These are phyloP conservation scores for Microdochium trichocladiopsis DNA, from an alignment of 2,329 filamentous ascomycete genomes.

Conservation along the genomic window DNA sequence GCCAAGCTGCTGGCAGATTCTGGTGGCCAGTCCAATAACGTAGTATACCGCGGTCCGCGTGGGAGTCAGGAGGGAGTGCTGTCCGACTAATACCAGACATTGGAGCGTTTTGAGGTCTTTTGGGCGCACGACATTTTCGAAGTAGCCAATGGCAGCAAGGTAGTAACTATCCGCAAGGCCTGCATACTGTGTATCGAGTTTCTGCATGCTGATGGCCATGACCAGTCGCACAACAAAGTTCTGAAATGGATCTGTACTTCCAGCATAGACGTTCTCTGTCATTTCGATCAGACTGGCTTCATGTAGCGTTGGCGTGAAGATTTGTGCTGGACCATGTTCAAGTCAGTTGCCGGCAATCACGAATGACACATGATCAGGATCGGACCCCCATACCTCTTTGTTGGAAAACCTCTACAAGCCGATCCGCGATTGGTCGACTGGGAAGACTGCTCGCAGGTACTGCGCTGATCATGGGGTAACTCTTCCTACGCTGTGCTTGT, in stretches of 20 bases:
- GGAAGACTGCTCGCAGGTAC: conserved; percentile 73
- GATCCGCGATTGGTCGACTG: conserved; percentile 64
- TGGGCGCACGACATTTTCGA: conserved; percentile 76
- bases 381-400: conserved; percentile 60
- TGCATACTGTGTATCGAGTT: conserved; percentile 82
- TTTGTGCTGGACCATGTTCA: conserved; percentile 57
- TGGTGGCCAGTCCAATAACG: conserved; percentile 79
- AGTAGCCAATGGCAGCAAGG: conserved; percentile 75
- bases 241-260: conserved; percentile 70
- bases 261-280: conserved; percentile 73
- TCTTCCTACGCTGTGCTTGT: conserved; percentile 60
- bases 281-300: conserved; percentile 72
- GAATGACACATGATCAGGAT: conserved; percentile 2
- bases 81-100: conserved; percentile 78
- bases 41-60: conserved; percentile 92
- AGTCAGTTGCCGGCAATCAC: conserved; percentile 10
- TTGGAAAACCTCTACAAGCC: conserved; percentile 77
- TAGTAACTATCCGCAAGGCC: conserved; percentile 94
- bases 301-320: conserved; percentile 81
- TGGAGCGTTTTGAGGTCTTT: conserved; percentile 89
- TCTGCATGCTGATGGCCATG: conserved; percentile 90
- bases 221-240: conserved; percentile 89
- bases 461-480: conserved; percentile 85
- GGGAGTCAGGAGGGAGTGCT: conserved; percentile 88
- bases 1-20: conserved; percentile 83